Evolutionary conservation across 2,329 filamentous ascomycete genomes (phyloP).

Genomic region (Botrytis galanthina): DNA sequence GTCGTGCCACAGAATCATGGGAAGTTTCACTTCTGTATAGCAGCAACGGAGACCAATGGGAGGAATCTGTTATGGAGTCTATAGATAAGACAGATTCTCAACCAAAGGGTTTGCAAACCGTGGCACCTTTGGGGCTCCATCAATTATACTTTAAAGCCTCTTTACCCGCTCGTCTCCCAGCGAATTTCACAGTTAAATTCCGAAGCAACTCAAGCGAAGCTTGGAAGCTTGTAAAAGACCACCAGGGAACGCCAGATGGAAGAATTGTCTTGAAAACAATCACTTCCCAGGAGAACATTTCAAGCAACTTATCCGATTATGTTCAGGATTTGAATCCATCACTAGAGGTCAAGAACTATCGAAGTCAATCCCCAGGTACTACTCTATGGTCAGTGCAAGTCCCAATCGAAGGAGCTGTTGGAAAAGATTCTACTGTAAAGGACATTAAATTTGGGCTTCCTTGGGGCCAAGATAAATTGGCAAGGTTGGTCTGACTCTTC

Average conservation of each 20-base stretch:
- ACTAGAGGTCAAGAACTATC: conserved; percentile 52
- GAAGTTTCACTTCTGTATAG: conserved; percentile 74
- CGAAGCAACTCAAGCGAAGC: conserved; percentile 49
- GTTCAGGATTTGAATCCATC: conserved; percentile 57
- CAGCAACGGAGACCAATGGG: conserved; percentile 54
- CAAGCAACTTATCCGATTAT: conserved; percentile 43
- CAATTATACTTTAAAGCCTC: conserved; percentile 55
- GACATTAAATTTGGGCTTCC: conserved; percentile 37
- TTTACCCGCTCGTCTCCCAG: conserved; percentile 47
- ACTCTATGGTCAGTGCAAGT: conserved; percentile 67
- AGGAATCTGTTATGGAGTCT: conserved; percentile 49
- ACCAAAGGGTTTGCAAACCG: conserved; percentile 53
- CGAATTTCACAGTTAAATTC: conserved; percentile 72
- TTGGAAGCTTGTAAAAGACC: conserved; percentile 72
- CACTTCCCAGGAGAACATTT: conserved; percentile 31
- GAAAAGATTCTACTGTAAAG: conserved; percentile 56
- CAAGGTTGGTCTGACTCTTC: conserved; percentile 30
- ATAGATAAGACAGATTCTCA: conserved; percentile 28
- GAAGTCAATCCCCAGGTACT: conserved; percentile 66
- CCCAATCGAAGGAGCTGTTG: conserved; percentile 53
- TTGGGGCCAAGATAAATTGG: conserved; percentile 37
- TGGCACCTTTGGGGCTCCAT: conserved; percentile 34
- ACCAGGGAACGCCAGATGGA: conserved; percentile 62
- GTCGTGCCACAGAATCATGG: conserved; percentile 58
- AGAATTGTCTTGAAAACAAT: conserved; percentile 52